Percentiles rank a stretch among this genome's conserved stretches.
Evolutionary conservation across 208 protist genomes (phyloP).

Genomic region (Vickermania spadyakhi): DNA sequence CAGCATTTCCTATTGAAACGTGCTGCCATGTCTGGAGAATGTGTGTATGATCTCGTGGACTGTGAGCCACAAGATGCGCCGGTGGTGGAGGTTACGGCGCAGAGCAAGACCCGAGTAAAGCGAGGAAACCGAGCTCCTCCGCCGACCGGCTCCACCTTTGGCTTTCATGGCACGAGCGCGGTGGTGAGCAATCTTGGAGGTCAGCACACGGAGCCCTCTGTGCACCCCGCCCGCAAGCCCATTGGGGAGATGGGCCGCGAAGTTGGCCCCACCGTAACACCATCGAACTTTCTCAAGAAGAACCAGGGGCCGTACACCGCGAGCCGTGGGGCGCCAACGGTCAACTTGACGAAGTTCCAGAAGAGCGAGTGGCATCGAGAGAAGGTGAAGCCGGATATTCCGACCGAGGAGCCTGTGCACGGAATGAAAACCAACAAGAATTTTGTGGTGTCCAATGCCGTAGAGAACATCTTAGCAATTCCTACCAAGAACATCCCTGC

Average conservation of each 20-base stretch:
- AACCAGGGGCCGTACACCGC: conserved; percentile 65
- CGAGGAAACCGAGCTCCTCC: conserved; percentile 35
- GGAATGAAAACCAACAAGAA: conserved; percentile 92
- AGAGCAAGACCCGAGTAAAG: conserved; percentile 16
- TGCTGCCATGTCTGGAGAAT: conserved; percentile 87
- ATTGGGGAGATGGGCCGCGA: conserved; percentile 72
- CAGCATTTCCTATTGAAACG: too few relatives aligned
- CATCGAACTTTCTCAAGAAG: conserved; percentile 65
- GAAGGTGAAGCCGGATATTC: conserved; percentile 62
- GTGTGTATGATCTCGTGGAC: conserved; percentile 73
- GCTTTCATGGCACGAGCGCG: conserved; percentile 78
- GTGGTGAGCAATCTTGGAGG: conserved; percentile 75
- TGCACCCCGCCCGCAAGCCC: conserved; percentile 75
- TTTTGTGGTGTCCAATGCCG: conserved; percentile 91
- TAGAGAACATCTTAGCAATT: conserved; percentile 87
- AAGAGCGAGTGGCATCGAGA: conserved; percentile 48
- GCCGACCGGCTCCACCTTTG: conserved; percentile 82
- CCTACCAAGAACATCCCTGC: conserved; percentile 56
- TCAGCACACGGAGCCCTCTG: conserved; percentile 60
- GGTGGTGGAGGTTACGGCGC: not conserved
- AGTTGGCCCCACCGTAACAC: conserved; percentile 43
- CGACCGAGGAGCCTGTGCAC: conserved; percentile 87
- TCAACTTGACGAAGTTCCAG: conserved; percentile 57
- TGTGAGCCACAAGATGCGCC: conserved; percentile 8
- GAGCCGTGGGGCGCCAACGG: conserved; percentile 64